Percentiles rank a stretch among this genome's conserved stretches.
phyloP scores from a whole-genome alignment of 1,139 yeast genomes.

The Hanseniaspora gamundiae region DNA sequence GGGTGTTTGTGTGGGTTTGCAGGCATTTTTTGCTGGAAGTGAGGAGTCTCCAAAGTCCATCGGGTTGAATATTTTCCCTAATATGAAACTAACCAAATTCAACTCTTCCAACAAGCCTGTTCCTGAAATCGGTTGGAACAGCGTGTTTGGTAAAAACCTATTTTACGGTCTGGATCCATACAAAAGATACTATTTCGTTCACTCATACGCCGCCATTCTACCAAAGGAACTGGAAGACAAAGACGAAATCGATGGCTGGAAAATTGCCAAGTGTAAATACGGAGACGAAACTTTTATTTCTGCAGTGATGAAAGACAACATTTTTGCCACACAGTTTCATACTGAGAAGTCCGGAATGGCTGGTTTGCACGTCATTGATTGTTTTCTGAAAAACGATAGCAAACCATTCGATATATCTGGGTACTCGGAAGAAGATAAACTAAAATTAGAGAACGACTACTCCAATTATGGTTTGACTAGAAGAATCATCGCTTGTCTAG shows the following conservation, averaged over 20 bases:
- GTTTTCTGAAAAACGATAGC: constrained; percentile 36
- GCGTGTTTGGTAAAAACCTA: constrained; percentile 25
- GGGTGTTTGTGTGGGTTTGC: constrained; percentile 97
- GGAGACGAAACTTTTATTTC: constrained; percentile 77
- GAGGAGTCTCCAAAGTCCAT: constrained; percentile 54
- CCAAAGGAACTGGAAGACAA: constrained; percentile 28
- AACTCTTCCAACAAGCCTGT: constrained; percentile 60
- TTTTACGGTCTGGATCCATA: constrained; percentile 53
- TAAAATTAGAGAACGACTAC: constrained; percentile 28
- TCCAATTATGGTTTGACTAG: constrained; percentile 66
- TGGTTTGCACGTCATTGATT: constrained; percentile 62
- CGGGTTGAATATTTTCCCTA: constrained; percentile 42
- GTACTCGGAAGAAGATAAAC: constrained; percentile 15
- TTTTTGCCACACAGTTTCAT: constrained; percentile 94
- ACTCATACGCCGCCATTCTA: constrained; percentile 73
- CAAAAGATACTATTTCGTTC: constrained; percentile 83
- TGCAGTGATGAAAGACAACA: constrained; percentile 62
- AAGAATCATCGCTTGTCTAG: constrained; percentile 89
- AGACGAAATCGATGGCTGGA: constrained; percentile 53
- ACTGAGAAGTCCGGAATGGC: constrained; percentile 94
- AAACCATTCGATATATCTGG: constrained; percentile 10
- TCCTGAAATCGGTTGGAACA: constrained; percentile 95
- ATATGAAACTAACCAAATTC: constrained; percentile 47
- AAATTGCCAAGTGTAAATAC: constrained; percentile 57
- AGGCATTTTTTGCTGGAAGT: constrained; percentile 62